Evolutionary conservation across 2,329 filamentous ascomycete species (phyloP).

Genomic region (Graphium sp.): DNA sequence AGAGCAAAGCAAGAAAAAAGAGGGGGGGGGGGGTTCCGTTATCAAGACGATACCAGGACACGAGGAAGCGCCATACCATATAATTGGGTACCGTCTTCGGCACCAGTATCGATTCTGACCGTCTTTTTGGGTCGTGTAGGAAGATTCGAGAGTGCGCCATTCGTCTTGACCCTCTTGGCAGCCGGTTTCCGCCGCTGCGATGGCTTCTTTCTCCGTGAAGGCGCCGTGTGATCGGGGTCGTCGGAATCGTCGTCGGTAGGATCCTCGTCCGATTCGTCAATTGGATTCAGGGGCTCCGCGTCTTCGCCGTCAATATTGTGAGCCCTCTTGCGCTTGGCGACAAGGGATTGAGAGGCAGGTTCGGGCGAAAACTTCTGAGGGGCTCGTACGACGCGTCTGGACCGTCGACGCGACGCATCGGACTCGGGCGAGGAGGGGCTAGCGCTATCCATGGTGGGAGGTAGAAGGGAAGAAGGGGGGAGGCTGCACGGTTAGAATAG

Average conservation of each 20-base stretch:
- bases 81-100: slow-evolving; percentile 31
- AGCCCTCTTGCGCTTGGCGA: slow-evolving; percentile 40
- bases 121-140: slow-evolving; percentile 39
- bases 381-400: slow-evolving; percentile 47
- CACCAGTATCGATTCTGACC: slow-evolving; percentile 29
- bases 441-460: slow-evolving; percentile 34
- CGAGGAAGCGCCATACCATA: slow-evolving; percentile 26
- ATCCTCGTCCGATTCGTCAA: slow-evolving; percentile 23
- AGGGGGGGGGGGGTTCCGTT: neutral
- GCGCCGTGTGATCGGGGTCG: slow-evolving; percentile 21
- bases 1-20: neutral
- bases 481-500: neutral
- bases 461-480: neutral
- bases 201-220: slow-evolving; percentile 18
- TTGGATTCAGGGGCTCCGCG: slow-evolving; percentile 26
- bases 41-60: neutral
- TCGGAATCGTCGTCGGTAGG: slow-evolving; percentile 23
- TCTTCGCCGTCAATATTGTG: slow-evolving; percentile 28
- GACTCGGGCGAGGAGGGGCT: slow-evolving; percentile 34
- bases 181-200: slow-evolving; percentile 36
- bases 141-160: slow-evolving; percentile 29
- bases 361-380: slow-evolving; percentile 44
- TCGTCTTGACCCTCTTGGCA: slow-evolving; percentile 47
- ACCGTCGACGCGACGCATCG: slow-evolving; percentile 43
- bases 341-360: slow-evolving; percentile 16